phyloP scores from a whole-genome alignment of 2,329 filamentous ascomycete species.

The Epichloe bromicola region DNA sequence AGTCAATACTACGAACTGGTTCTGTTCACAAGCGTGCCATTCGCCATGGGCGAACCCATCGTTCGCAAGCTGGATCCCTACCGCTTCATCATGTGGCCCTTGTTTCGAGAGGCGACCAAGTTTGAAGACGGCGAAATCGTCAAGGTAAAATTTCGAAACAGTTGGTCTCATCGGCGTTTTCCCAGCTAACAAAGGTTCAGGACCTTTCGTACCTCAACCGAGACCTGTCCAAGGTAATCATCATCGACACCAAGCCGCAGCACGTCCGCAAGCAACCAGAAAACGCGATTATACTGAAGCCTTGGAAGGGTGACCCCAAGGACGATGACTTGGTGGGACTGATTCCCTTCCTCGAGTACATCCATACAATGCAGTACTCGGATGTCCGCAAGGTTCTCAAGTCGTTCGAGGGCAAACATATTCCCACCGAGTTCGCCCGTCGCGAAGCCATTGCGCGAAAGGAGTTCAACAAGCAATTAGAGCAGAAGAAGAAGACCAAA shows the following conservation, averaged over 20 bases:
- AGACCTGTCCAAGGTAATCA: conserved; percentile 86
- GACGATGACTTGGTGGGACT: conserved; percentile 80
- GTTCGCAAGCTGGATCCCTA: conserved; percentile 91
- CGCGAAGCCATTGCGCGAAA: conserved; percentile 76
- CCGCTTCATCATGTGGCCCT: conserved; percentile 86
- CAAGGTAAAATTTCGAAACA: conserved; percentile 51
- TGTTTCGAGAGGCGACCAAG: conserved; percentile 92
- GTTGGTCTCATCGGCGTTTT: background rate
- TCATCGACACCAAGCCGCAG: conserved; percentile 73
- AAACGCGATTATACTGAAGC: conserved; percentile 82
- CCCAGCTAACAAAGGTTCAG: conserved; percentile 28
- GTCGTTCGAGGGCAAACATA: conserved; percentile 79
- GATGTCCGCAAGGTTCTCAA: conserved; percentile 80
- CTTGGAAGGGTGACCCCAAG: conserved; percentile 73
- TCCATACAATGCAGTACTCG: conserved; percentile 81
- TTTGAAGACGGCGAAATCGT: conserved; percentile 94
- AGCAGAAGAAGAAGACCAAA: conserved; percentile 48
- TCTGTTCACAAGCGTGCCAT: conserved; percentile 83
- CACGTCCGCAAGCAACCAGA: conserved; percentile 89
- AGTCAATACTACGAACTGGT: conserved; percentile 98
- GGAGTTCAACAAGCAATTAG: conserved; percentile 69
- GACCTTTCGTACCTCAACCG: conserved; percentile 97
- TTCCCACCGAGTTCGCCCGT: conserved; percentile 78
- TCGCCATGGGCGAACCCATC: conserved; percentile 71
- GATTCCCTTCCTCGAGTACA: conserved; percentile 95